Conservation (phyloP, 1,139 yeast genomes). For the Komagataea norvegica region DNA sequence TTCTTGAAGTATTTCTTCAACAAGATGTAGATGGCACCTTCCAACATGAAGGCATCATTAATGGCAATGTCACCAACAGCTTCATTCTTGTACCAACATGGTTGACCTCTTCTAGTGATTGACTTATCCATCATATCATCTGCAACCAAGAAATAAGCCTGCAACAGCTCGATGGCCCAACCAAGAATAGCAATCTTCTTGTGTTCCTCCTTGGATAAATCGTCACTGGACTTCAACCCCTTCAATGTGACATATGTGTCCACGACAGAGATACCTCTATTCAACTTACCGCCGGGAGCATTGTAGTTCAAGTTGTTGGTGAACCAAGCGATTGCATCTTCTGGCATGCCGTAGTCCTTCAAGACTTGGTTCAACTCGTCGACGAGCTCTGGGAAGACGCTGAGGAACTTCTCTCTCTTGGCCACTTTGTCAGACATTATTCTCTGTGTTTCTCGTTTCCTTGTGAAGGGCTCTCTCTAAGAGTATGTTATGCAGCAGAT, state of each 20-base stretch:
- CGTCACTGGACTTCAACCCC: slow-evolving; percentile 51
- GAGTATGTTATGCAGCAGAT: no score
- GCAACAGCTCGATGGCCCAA: slow-evolving; percentile 93
- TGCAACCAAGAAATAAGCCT: slow-evolving; percentile 94
- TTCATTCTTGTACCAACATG: slow-evolving; percentile 89
- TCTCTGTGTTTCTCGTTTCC: no score
- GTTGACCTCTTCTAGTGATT: slow-evolving; percentile 96
- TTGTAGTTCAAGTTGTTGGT: slow-evolving; percentile 71
- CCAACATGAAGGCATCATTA: slow-evolving; percentile 95
- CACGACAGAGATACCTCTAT: slow-evolving; percentile 92
- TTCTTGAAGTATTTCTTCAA: slow-evolving; percentile 83
- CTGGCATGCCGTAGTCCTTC: slow-evolving; percentile 71
- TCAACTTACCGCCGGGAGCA: slow-evolving; percentile 94
- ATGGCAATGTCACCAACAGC: slow-evolving; percentile 90
- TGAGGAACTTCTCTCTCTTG: slow-evolving; percentile 58
- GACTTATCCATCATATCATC: slow-evolving; percentile 99
- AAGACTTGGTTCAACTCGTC: slow-evolving; percentile 66
- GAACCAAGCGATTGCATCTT: slow-evolving; percentile 87
- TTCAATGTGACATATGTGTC: slow-evolving; percentile 86
- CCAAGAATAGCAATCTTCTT: slow-evolving; percentile 86
- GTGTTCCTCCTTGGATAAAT: slow-evolving; percentile 64
- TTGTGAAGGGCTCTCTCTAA: no score
- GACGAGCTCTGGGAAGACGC: slow-evolving; percentile 73
- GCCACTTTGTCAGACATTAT: slow-evolving; percentile 30
- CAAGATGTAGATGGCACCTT: slow-evolving; percentile 86